phyloP scores from a whole-genome alignment of 257 asterid genomes.

The Vinca minor region DNA sequence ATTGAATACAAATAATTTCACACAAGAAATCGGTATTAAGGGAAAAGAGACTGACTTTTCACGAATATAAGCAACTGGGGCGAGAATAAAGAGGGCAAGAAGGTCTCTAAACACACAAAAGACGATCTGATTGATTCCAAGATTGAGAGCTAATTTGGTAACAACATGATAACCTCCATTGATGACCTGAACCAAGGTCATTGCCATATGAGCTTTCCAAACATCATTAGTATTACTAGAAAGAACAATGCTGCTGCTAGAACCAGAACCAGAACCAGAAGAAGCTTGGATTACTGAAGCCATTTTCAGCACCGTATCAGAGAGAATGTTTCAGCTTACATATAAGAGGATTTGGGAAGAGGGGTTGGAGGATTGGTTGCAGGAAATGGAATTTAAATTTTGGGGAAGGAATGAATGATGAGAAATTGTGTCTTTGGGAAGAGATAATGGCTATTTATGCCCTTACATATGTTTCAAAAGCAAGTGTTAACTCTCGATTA shows the following conservation, averaged over 20 bases:
- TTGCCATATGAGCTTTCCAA: constrained; percentile 67
- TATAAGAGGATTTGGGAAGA: neutral
- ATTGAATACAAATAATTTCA: neutral
- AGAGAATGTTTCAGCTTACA: neutral
- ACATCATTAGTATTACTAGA: constrained; percentile 33
- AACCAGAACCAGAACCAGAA: too few species aligned
- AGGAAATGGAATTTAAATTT: constrained; percentile 3
- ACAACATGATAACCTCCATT: constrained; percentile 83
- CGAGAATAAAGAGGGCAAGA: constrained; percentile 73
- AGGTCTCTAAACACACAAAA: constrained; percentile 80
- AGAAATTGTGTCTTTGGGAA: neutral
- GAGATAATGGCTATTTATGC: too few species aligned
- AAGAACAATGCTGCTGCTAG: neutral
- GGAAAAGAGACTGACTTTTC: constrained; percentile 52
- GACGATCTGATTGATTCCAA: constrained; percentile 82
- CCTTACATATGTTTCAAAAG: too few species aligned
- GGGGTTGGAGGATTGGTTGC: constrained; percentile 3
- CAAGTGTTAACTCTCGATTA: too few species aligned
- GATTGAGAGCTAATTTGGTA: constrained; percentile 87
- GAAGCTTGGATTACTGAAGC: constrained; percentile 26
- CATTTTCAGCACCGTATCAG: constrained; percentile 22
- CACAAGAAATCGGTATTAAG: neutral
- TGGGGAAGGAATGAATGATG: neutral
- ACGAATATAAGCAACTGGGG: constrained; percentile 79
- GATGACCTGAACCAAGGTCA: constrained; percentile 77